Percentiles rank a stretch among this genome's conserved stretches.
phyloP scores from a whole-genome alignment of 192 early-diverging fungal genomes.

The Coemansia aciculifera region DNA sequence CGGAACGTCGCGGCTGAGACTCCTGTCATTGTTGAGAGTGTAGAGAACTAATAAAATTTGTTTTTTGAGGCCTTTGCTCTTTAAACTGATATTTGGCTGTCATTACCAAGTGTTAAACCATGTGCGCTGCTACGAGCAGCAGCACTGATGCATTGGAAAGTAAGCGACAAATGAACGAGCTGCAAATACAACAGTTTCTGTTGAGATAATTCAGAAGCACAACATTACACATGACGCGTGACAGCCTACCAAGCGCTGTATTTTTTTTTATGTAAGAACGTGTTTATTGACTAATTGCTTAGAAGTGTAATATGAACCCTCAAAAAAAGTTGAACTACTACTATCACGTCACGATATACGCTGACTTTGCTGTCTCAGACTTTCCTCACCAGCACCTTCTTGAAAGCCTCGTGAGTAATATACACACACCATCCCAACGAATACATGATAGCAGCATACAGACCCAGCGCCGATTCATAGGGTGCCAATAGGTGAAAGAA shows the following conservation, averaged over 20 bases:
- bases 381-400: background rate
- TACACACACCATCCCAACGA: background rate
- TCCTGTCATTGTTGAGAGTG: background rate
- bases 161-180: too few relatives aligned
- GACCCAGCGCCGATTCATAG: background rate
- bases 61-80: background rate
- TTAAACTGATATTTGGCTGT: background rate
- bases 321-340: background rate
- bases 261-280: too few relatives aligned
- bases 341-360: background rate
- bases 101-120: background rate
- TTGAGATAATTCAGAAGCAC: too few relatives aligned
- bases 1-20: background rate
- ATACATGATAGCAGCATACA: slow-evolving; percentile 1
- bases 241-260: too few relatives aligned
- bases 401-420: background rate
- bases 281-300: too few relatives aligned
- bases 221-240: too few relatives aligned
- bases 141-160: too few relatives aligned
- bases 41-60: background rate
- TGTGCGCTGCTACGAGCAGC: too few relatives aligned
- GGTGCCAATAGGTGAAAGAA: background rate
- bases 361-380: background rate
- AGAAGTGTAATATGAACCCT: too few relatives aligned
- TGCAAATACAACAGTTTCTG: too few relatives aligned